phyloP scores from a whole-genome alignment of 352 stramenopile species.

The Pythium scleroteichum region DNA sequence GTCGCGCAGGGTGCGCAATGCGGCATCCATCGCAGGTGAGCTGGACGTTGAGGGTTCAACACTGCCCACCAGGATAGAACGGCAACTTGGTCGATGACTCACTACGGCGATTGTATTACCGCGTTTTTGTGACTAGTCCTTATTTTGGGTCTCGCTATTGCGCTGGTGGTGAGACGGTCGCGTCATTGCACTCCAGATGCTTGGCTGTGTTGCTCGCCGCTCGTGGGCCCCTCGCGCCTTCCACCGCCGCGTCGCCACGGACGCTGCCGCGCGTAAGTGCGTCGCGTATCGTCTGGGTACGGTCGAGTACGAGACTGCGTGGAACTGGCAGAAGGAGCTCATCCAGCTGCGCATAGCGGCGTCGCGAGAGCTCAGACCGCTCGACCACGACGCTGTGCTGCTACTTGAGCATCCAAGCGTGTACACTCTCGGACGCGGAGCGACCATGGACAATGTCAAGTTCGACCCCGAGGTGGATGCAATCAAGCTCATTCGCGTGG shows the following conservation, averaged over 20 bases:
- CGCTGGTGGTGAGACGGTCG: conserved; percentile 10
- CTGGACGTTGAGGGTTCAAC: conserved; percentile 16
- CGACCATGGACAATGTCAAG: conserved; percentile 63
- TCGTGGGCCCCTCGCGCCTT: background rate
- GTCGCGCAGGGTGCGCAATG: conserved; percentile 41
- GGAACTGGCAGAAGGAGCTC: conserved; percentile 87
- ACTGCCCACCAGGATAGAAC: conserved; percentile 5
- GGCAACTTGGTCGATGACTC: conserved; percentile 16
- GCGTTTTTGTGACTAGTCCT: conserved; percentile 12
- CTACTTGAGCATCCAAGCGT: conserved; percentile 96
- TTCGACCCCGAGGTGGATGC: conserved; percentile 52
- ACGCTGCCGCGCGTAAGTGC: conserved; percentile 43
- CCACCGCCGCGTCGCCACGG: conserved; percentile 8
- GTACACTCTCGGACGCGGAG: conserved; percentile 95
- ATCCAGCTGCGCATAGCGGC: conserved; percentile 75
- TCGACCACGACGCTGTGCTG: conserved; percentile 85
- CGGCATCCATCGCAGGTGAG: conserved; percentile 42
- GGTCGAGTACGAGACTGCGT: conserved; percentile 85
- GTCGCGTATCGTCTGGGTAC: conserved; percentile 64
- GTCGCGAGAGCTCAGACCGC: conserved; percentile 39
- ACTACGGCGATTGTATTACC: conserved; percentile 1
- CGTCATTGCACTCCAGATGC: background rate
- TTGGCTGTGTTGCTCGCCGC: background rate
- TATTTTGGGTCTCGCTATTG: conserved; percentile 9
- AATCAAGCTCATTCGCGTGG: conserved; percentile 94